Base-by-base conservation (phyloP, 2,329 filamentous ascomycete species). In the Diaporthe velutina region DNA sequence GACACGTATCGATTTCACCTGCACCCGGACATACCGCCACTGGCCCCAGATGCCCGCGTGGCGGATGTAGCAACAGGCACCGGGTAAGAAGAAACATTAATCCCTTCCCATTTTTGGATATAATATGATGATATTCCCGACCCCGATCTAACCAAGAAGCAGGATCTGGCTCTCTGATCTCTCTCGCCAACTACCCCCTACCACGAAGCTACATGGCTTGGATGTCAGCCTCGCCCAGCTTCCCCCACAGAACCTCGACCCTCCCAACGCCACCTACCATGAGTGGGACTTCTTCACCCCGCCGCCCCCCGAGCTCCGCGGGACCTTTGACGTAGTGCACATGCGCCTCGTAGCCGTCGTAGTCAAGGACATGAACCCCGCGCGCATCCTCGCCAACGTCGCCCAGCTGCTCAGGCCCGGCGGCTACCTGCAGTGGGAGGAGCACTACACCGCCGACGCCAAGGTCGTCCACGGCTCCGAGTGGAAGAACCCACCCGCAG, bases 311-410 rank as follows among this genome's bases (percentile, higher is more conserved):
- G 73, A 73, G 12, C 77, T 80, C 38, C 42, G 70, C 28, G 77
- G 77, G 5, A 77, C 77, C 48, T 81, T 79, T 61, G 80, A 80
- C 71, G 48, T 80, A 19, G 80, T 80, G 22, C 77, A 79, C 8
- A 77, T 77, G 38, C 79, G 79, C 33, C 79, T 81, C 71, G 74
- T 79, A 55, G 79, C 77, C 76, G 76, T 76, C 58, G 77, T 77
- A 35, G 74, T 74, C 58, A 73, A 73, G 52, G 76, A 75, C 38
- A 72, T 71, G n/a, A 76, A 77, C 10, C 78, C 77, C 67, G 35
- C 52, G 17, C 66, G 55, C 40, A 70, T 75, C 54, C 70, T 77
- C 22, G 48, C 25, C 33, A 77, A 76, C 64, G 58, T 77, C 64
- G 74, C 57, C 35, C 78, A 74, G 84, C 73, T 78, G 25, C 73